Conservation (phyloP, 2,329 filamentous ascomycete genomes). For the Colletotrichum tamarilloi region DNA sequence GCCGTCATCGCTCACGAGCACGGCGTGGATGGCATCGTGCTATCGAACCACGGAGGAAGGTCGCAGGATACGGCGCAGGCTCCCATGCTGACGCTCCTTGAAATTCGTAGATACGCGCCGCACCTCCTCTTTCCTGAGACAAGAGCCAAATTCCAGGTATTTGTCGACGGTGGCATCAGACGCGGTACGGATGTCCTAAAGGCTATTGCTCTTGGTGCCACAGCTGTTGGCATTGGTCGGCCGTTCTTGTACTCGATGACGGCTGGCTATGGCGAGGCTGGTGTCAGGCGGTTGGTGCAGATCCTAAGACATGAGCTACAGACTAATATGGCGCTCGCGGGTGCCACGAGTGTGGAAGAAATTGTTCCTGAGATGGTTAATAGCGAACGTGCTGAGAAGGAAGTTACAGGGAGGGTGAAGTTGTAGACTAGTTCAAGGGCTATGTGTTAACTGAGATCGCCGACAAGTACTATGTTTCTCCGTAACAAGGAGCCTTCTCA, state of each 20-base stretch:
- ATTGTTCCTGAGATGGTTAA: slow-evolving; percentile 53
- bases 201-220: slow-evolving; percentile 70
- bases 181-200: slow-evolving; percentile 77
- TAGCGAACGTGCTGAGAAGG: slow-evolving; percentile 36
- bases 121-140: slow-evolving; percentile 47
- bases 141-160: slow-evolving; percentile 54
- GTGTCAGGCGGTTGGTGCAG: slow-evolving; percentile 62
- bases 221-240: slow-evolving; percentile 77
- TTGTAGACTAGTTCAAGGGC: slow-evolving; percentile 12
- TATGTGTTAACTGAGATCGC: background rate
- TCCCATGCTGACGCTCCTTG: slow-evolving; percentile 35
- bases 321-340: slow-evolving; percentile 67
- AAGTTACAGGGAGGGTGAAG: slow-evolving; percentile 35
- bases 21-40: slow-evolving; percentile 74
- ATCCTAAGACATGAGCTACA: slow-evolving; percentile 58
- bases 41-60: slow-evolving; percentile 78
- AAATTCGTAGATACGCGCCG: slow-evolving; percentile 61
- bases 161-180: slow-evolving; percentile 73
- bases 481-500: background rate
- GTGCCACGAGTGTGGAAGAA: slow-evolving; percentile 74
- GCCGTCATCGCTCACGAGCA: slow-evolving; percentile 68
- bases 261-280: slow-evolving; percentile 56
- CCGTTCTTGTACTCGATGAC: slow-evolving; percentile 69
- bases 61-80: slow-evolving; percentile 55
- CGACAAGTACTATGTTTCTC: background rate